These are phyloP conservation scores for Phytophthora pini DNA, from an alignment of 352 stramenopile genomes.

Conservation along the genomic window DNA sequence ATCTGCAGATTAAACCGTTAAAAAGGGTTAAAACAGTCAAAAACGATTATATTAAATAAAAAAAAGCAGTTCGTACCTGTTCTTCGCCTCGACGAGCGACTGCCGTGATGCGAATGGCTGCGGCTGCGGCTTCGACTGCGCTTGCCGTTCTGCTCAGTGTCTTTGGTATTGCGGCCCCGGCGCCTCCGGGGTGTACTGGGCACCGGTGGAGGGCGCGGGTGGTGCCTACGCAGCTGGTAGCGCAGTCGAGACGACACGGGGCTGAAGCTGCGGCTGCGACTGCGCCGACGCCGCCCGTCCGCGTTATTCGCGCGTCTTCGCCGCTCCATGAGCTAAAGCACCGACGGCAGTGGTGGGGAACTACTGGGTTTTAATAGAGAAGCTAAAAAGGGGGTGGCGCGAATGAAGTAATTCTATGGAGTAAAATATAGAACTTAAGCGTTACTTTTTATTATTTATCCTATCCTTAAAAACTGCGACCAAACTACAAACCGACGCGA, in stretches of 20 bases:
- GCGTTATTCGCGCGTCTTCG: slow-evolving; percentile 24
- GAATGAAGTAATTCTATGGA: slow-evolving; percentile 6
- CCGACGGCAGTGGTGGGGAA: slow-evolving; percentile 5
- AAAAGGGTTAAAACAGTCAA: slow-evolving; percentile 7
- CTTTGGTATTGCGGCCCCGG: slow-evolving; percentile 20
- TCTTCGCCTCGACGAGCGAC: slow-evolving; percentile 36
- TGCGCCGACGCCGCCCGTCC: slow-evolving; percentile 29
- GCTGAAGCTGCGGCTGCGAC: slow-evolving; percentile 40
- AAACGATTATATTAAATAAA: neutral
- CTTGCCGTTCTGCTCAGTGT: slow-evolving; percentile 17
- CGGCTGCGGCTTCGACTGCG: slow-evolving; percentile 29
- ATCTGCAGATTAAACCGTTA: slow-evolving; percentile 16
- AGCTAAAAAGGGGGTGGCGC: slow-evolving; percentile 21
- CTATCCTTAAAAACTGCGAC: neutral
- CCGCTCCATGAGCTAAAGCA: slow-evolving; percentile 30
- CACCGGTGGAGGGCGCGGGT: slow-evolving; percentile 21
- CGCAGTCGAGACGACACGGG: slow-evolving; percentile 47
- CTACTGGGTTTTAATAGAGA: slow-evolving; percentile 6
- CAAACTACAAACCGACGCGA: slow-evolving; percentile 17
- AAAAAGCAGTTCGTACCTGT: slow-evolving; percentile 19
- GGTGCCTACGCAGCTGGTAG: slow-evolving; percentile 32
- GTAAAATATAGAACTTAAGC: neutral
- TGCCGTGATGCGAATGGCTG: slow-evolving; percentile 28
- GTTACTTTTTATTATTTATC: neutral
- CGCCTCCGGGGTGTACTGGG: slow-evolving; percentile 22